Percentiles rank a stretch among this genome's conserved stretches.
phyloP scores from a whole-genome alignment of 768 basidiomycete genomes.

The Galerina sulciceps region DNA sequence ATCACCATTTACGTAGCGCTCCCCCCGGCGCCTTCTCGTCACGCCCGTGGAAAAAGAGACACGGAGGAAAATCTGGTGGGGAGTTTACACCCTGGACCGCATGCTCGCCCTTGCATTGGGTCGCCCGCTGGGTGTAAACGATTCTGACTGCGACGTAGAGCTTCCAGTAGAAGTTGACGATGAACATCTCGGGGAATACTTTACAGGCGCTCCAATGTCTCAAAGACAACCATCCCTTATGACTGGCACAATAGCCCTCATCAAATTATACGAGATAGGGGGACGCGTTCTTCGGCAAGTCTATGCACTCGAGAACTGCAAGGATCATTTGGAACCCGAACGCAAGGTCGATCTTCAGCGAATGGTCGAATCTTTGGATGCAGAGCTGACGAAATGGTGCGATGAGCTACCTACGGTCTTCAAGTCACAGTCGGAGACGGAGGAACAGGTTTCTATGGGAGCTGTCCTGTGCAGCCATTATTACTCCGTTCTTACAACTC shows the following conservation, averaged over 20 bases:
- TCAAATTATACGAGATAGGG: constrained; percentile 81
- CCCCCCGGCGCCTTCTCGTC: constrained; percentile 73
- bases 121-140: constrained; percentile 86
- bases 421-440: constrained; percentile 73
- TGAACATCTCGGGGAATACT: constrained; percentile 73
- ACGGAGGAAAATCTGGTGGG: constrained; percentile 92
- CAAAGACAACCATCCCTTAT: constrained; percentile 71
- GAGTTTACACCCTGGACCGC: constrained; percentile 86
- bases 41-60: constrained; percentile 86
- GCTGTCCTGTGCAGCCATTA: constrained; percentile 88
- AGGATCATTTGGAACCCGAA: constrained; percentile 73
- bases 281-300: constrained; percentile 83
- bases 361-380: constrained; percentile 78
- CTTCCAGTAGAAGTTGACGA: constrained; percentile 85
- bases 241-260: constrained; percentile 79
- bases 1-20: constrained; percentile 57
- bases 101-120: constrained; percentile 93
- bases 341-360: constrained; percentile 77
- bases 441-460: constrained; percentile 85
- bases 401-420: constrained; percentile 75
- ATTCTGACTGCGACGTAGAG: constrained; percentile 90
- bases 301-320: constrained; percentile 80
- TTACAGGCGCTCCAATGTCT: constrained; percentile 61
- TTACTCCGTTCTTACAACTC: constrained; percentile 84
- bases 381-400: constrained; percentile 81